Conservation (phyloP, 208 protist genomes). For the Acanthamoeba sp. region DNA sequence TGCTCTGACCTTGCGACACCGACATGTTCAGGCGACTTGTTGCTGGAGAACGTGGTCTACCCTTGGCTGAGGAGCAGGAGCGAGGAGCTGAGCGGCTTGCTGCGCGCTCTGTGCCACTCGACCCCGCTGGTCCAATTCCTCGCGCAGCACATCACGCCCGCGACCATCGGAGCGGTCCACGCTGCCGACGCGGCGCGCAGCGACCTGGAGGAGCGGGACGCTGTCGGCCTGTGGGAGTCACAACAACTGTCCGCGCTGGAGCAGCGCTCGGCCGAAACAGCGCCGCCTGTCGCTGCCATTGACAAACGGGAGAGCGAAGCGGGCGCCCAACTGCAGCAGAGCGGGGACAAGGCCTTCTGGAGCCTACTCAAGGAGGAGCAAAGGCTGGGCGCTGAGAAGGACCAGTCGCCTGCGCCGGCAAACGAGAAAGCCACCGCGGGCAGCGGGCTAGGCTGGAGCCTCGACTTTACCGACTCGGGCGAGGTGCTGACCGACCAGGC, state of each 20-base stretch:
- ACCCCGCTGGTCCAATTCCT: background rate
- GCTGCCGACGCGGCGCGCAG: background rate
- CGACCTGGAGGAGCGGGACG: background rate
- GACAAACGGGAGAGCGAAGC: no score
- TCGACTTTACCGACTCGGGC: constrained; percentile 8
- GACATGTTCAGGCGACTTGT: background rate
- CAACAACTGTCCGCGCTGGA: background rate
- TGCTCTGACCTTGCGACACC: no score
- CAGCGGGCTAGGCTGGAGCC: background rate
- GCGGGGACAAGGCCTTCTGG: background rate
- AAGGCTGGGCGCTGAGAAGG: no score
- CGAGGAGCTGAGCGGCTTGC: background rate
- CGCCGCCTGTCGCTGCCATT: background rate
- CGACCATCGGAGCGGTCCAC: no score
- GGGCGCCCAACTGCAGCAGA: background rate
- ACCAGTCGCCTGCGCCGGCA: no score
- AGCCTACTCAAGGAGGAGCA: background rate
- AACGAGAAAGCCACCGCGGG: background rate
- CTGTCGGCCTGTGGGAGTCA: background rate
- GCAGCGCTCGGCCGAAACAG: background rate
- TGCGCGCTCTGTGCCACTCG: background rate
- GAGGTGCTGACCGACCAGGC: background rate
- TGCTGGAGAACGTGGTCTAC: background rate
- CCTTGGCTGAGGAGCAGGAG: background rate
- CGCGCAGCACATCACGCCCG: background rate